Conservation (phyloP, 1,139 yeast genomes). For the Taphrina wiesneri region DNA sequence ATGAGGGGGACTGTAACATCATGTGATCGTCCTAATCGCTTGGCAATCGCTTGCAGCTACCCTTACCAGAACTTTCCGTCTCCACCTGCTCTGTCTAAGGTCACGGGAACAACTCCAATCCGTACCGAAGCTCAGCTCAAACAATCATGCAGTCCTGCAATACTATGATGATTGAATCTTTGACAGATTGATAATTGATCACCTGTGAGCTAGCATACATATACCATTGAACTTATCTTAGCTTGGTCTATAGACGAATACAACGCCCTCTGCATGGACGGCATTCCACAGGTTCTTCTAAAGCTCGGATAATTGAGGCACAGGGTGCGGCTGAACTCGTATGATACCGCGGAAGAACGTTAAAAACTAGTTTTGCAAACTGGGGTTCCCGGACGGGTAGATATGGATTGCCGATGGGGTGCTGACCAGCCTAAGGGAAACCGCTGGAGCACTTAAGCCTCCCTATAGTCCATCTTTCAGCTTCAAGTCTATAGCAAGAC, state of each 20-base stretch:
- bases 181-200: too few species aligned
- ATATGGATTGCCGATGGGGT: not conserved
- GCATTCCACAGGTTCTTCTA: not conserved
- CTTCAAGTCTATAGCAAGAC: not conserved
- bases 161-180: too few species aligned
- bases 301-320: not conserved
- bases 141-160: too few species aligned
- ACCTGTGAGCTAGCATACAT: too few species aligned
- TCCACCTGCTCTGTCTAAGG: not conserved
- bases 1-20: constrained; percentile 5
- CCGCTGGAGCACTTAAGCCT: constrained; percentile 9
- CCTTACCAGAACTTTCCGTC: not conserved
- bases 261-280: too few species aligned
- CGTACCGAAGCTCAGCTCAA: too few species aligned
- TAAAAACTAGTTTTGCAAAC: constrained; percentile 10
- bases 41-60: not conserved
- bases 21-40: constrained; percentile 4
- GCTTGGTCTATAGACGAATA: too few species aligned
- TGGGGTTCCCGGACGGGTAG: constrained; percentile 8
- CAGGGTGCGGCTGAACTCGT: not conserved
- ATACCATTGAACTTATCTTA: too few species aligned
- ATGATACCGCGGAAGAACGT: not conserved
- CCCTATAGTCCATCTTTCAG: constrained; percentile 4
- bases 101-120: not conserved
- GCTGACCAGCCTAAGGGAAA: constrained; percentile 5